These are phyloP conservation scores for Coemansia sp. DNA, from an alignment of 192 early-diverging fungal species.

Conservation along the genomic window DNA sequence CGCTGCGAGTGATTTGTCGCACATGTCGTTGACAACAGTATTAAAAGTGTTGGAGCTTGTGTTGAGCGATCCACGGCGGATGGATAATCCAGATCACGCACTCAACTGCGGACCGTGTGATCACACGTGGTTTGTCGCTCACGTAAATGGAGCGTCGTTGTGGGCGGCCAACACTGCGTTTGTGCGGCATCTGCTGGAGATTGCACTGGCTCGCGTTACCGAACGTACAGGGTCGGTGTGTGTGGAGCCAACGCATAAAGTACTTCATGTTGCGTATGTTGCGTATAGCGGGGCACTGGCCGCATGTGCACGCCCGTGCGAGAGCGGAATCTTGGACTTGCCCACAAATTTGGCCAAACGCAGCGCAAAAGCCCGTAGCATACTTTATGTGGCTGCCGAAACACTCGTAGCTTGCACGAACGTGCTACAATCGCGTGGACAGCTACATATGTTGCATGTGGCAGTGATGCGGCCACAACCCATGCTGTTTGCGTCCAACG, in stretches of 20 bases:
- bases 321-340: not conserved
- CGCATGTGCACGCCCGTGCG: constrained; percentile 1
- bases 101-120: not conserved
- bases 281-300: constrained; percentile 25
- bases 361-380: constrained; percentile 18
- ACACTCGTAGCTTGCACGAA: constrained; percentile 21
- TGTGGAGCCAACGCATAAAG: not conserved
- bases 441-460: constrained; percentile 10
- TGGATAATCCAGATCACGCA: constrained; percentile 9
- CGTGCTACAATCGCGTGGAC: constrained; percentile 1
- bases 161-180: constrained; percentile 29
- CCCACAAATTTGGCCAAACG: constrained; percentile 15
- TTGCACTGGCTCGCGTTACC: constrained; percentile 18
- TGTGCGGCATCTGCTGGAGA: constrained; percentile 32
- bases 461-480: constrained; percentile 15
- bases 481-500: not conserved
- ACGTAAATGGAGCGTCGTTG: not conserved
- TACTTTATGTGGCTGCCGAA: constrained; percentile 24
- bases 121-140: constrained; percentile 10
- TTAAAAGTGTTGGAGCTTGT: constrained; percentile 14
- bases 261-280: constrained; percentile 28
- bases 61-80: constrained; percentile 19
- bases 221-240: not conserved
- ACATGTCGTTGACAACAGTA: constrained; percentile 16
- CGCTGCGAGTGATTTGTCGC: constrained; percentile 17